Percentiles rank a stretch among this genome's conserved stretches.
phyloP scores from a whole-genome alignment of 139 green algal species.

The Spirogloea muscicola region DNA sequence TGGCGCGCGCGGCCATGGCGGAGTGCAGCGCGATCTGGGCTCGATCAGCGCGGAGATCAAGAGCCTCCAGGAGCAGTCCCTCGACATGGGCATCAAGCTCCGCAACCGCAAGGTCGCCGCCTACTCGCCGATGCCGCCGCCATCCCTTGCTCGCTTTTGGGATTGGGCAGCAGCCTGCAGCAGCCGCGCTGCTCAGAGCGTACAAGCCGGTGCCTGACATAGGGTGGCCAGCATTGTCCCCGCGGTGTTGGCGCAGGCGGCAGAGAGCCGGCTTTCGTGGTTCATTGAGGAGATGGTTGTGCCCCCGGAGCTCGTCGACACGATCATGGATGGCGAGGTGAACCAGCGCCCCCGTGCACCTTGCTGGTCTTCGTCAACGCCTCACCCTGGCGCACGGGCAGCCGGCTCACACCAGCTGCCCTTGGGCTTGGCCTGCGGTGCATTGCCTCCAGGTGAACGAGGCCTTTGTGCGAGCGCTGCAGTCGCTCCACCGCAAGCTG shows the following conservation, averaged over 20 bases:
- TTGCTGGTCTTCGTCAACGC: too few relatives aligned
- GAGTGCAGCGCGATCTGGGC: constrained; percentile 76
- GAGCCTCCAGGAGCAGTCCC: constrained; percentile 61
- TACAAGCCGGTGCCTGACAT: too few relatives aligned
- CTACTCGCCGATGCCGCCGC: too few relatives aligned
- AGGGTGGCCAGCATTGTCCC: too few relatives aligned
- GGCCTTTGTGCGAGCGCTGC: constrained; percentile 69
- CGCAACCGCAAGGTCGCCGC: constrained; percentile 74
- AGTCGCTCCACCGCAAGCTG: constrained; percentile 71
- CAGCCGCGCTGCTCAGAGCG: too few relatives aligned
- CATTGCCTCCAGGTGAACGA: constrained; percentile 65
- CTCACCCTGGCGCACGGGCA: too few relatives aligned
- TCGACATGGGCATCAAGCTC: constrained; percentile 81
- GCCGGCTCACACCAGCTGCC: too few relatives aligned
- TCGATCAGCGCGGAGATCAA: constrained; percentile 56
- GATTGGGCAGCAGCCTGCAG: too few relatives aligned
- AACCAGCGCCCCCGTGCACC: too few relatives aligned
- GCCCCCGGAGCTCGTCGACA: constrained; percentile 73
- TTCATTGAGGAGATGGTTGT: constrained; percentile 84
- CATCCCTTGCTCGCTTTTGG: too few relatives aligned
- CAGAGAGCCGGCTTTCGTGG: constrained; percentile 58
- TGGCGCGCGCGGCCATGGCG: too few relatives aligned
- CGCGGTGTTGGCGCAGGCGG: not conserved
- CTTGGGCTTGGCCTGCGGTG: too few relatives aligned
- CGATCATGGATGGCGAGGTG: constrained; percentile 72